Evolutionary conservation across 371 early-diverging fungal genomes (phyloP), one percentile per base, ranked within the genome.

Genomic region (Basidiobolus meristosporus): DNA sequence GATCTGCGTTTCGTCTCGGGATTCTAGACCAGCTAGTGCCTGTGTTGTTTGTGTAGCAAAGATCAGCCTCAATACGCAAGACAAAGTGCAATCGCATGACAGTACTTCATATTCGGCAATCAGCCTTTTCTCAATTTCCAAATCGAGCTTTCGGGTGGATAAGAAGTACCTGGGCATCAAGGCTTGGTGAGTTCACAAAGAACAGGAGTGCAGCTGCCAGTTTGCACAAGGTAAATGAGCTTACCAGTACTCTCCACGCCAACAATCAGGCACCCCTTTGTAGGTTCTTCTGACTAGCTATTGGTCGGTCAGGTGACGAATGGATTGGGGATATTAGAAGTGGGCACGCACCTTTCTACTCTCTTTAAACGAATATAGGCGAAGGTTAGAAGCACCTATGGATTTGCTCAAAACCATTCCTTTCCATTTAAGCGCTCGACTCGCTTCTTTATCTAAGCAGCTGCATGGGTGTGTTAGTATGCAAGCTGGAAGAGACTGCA

Each of bases 261-360:
- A 75, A 30, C 68, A 59, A 44, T 75, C 70, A 12, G 75, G 75
- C 31, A 75, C 65, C 10, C 75, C 72, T 51, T 75, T 75, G 52
- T 57, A 65, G n/a, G n/a, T n/a, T n/a, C n/a, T n/a, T n/a, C n/a
- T n/a, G n/a, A n/a, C n/a, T n/a, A n/a, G n/a, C n/a, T n/a, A n/a
- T n/a, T n/a, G n/a, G n/a, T n/a, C n/a, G n/a, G n/a, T n/a, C n/a
- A n/a, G n/a, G n/a, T n/a, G n/a, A n/a, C n/a, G n/a, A n/a, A n/a
- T n/a, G n/a, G n/a, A n/a, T n/a, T n/a, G n/a, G n/a, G n/a, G n/a
- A n/a, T n/a, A n/a, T n/a, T n/a, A n/a, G n/a, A n/a, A n/a, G n/a
- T n/a, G n/a, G n/a, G n/a, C n/a, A n/a, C n/a, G n/a, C n/a, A n/a
- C n/a, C n/a, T n/a, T n/a, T n/a, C n/a, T n/a, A n/a, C n/a, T n/a